These are phyloP conservation scores for Thelonectria blattea DNA, from an alignment of 2,329 filamentous ascomycete genomes.

Conservation along the genomic window DNA sequence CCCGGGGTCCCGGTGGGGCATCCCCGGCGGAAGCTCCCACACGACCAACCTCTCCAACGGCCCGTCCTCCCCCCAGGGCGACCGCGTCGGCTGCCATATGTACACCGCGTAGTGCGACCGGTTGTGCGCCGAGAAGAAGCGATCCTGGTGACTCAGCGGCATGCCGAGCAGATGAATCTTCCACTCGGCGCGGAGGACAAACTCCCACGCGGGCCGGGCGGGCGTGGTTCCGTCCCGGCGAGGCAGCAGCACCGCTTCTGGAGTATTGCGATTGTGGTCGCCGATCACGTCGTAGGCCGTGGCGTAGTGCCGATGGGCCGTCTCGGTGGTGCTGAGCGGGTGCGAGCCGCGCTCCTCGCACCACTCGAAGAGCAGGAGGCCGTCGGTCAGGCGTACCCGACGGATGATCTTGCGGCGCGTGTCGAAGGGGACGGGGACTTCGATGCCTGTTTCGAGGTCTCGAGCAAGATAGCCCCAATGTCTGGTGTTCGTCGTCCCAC, in stretches of 20 bases:
- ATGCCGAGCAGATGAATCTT: constrained; percentile 43
- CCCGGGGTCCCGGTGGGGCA: neutral
- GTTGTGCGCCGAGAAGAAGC: constrained; percentile 68
- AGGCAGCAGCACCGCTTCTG: constrained; percentile 12
- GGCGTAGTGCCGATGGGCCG: constrained; percentile 63
- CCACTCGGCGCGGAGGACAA: constrained; percentile 64
- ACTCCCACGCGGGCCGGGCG: constrained; percentile 43
- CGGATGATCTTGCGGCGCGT: constrained; percentile 56
- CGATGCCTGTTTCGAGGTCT: constrained; percentile 54
- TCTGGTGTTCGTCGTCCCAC: neutral
- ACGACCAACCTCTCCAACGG: constrained; percentile 64
- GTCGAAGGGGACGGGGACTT: constrained; percentile 59
- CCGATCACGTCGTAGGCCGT: constrained; percentile 60
- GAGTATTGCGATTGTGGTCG: neutral
- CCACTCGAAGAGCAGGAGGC: constrained; percentile 58
- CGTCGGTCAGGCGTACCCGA: constrained; percentile 58
- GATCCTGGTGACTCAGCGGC: constrained; percentile 59
- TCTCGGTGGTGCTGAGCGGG: constrained; percentile 56
- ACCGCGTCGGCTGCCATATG: constrained; percentile 64
- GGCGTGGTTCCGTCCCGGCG: neutral
- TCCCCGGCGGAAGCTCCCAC: constrained; percentile 58
- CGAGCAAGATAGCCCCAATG: constrained; percentile 50
- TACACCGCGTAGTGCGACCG: constrained; percentile 66
- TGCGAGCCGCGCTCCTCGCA: constrained; percentile 32
- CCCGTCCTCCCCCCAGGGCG: constrained; percentile 59